phyloP scores from a whole-genome alignment of 2,329 filamentous ascomycete species.

The Diaporthe vexans region DNA sequence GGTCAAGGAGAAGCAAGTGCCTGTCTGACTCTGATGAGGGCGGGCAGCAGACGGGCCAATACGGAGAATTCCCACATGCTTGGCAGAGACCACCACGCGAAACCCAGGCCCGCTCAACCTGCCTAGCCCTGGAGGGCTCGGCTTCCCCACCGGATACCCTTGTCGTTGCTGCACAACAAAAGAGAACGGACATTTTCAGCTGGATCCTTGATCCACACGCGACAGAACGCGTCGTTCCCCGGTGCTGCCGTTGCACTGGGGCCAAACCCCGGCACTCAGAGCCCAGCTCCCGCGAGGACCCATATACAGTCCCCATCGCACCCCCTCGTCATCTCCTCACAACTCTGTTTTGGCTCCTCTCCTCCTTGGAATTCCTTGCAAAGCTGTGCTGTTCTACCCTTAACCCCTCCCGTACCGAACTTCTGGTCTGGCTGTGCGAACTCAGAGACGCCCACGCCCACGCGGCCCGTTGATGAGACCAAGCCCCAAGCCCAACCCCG shows the following conservation, averaged over 20 bases:
- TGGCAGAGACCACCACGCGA: conserved; percentile 26
- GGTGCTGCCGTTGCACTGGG: conserved; percentile 20
- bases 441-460: conserved; percentile 11
- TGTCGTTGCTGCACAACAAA: conserved; percentile 26
- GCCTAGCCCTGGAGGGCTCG: conserved; percentile 31
- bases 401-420: conserved; percentile 10
- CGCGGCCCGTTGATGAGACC: conserved; percentile 18
- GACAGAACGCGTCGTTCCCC: conserved; percentile 35
- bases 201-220: conserved; percentile 34
- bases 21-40: conserved; percentile 32
- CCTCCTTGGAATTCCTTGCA: conserved; percentile 30
- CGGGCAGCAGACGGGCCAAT: conserved; percentile 15
- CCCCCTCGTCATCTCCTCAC: conserved; percentile 36
- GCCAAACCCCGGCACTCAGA: conserved; percentile 27
- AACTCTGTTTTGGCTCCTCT: conserved; percentile 31
- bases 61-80: conserved; percentile 26
- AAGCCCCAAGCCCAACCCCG: neutral
- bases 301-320: conserved; percentile 32
- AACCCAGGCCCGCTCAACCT: conserved; percentile 4
- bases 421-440: conserved; percentile 23
- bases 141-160: conserved; percentile 33
- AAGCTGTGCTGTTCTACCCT: conserved; percentile 24
- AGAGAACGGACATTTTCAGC: conserved; percentile 27
- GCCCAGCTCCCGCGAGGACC: conserved; percentile 28
- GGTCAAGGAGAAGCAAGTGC: conserved; percentile 20